Evolutionary conservation across 2,329 filamentous ascomycete genomes (phyloP).

Genomic region (Fusarium protoensiforme): DNA sequence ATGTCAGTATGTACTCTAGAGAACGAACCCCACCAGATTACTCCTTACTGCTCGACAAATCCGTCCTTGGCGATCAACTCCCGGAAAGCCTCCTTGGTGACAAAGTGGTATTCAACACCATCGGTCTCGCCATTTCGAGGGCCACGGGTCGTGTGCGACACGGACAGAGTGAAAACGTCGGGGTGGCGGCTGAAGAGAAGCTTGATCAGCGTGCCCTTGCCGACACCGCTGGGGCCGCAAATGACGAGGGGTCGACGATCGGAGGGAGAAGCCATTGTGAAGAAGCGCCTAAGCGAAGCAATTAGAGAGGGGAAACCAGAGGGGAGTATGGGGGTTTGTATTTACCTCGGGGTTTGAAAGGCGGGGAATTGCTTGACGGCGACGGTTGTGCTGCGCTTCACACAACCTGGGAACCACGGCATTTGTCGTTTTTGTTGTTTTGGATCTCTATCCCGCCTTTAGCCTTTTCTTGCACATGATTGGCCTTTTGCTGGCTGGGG

Average conservation of each 20-base stretch:
- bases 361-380: slow-evolving; percentile 4
- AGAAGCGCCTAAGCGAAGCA: slow-evolving; percentile 11
- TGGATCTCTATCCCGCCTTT: neutral
- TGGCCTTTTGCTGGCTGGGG: neutral
- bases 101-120: slow-evolving; percentile 85
- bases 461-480: neutral
- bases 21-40: too few species aligned
- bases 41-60: slow-evolving; percentile 77
- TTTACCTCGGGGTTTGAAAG: slow-evolving; percentile 19
- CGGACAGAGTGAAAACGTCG: slow-evolving; percentile 64
- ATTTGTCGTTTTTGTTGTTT: slow-evolving; percentile 6
- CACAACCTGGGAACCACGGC: slow-evolving; percentile 28
- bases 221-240: slow-evolving; percentile 82
- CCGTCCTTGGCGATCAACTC: slow-evolving; percentile 72
- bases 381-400: slow-evolving; percentile 27
- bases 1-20: slow-evolving; percentile 5
- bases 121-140: slow-evolving; percentile 82
- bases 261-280: slow-evolving; percentile 48
- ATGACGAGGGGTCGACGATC: slow-evolving; percentile 77
- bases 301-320: neutral
- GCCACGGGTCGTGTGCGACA: slow-evolving; percentile 81
- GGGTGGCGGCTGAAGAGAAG: slow-evolving; percentile 71
- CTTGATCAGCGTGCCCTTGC: slow-evolving; percentile 84
- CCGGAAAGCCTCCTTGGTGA: slow-evolving; percentile 73
- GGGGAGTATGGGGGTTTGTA: neutral